Percentiles rank a stretch among this genome's conserved stretches.
phyloP scores from a whole-genome alignment of 192 early-diverging fungal species.

The Piromyces finnis region DNA sequence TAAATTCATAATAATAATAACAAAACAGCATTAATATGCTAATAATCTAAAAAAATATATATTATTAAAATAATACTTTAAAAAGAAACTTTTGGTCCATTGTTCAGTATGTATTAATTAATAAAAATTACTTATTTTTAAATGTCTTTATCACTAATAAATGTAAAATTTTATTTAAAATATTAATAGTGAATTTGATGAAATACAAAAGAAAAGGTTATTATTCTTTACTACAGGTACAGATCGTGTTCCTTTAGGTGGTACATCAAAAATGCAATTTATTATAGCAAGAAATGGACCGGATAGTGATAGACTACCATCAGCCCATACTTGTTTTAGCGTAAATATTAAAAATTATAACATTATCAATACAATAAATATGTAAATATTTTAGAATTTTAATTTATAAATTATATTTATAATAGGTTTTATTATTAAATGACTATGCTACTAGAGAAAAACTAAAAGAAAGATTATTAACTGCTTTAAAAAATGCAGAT shows the following conservation, averaged over 20 bases:
- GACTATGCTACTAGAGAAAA: conserved; percentile 67
- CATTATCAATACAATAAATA: too few species aligned
- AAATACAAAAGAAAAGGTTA: conserved; percentile 60
- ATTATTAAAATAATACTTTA: background rate
- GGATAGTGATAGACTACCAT: conserved; percentile 68
- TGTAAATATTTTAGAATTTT: too few species aligned
- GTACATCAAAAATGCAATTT: conserved; percentile 67
- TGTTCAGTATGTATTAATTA: conserved; percentile 20
- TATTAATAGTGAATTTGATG: conserved; percentile 24
- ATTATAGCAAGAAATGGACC: conserved; percentile 71
- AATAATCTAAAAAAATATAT: too few species aligned
- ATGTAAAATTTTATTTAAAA: too few species aligned
- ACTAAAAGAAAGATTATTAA: conserved; percentile 54
- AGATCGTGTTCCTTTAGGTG: conserved; percentile 78
- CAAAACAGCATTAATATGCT: too few species aligned
- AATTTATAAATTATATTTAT: too few species aligned
- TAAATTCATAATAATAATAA: too few species aligned
- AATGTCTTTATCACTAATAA: too few species aligned
- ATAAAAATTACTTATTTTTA: too few species aligned
- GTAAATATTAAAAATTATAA: too few species aligned
- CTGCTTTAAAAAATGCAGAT: conserved; percentile 14
- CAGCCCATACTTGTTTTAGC: conserved; percentile 63
- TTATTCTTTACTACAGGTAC: conserved; percentile 82
- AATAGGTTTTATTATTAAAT: conserved; percentile 64
- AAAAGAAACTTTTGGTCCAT: conserved; percentile 65